Evolutionary conservation across 2,329 filamentous ascomycete genomes (phyloP), one percentile per base, ranked within the genome.

Genomic region (Metarhizium brunneum): DNA sequence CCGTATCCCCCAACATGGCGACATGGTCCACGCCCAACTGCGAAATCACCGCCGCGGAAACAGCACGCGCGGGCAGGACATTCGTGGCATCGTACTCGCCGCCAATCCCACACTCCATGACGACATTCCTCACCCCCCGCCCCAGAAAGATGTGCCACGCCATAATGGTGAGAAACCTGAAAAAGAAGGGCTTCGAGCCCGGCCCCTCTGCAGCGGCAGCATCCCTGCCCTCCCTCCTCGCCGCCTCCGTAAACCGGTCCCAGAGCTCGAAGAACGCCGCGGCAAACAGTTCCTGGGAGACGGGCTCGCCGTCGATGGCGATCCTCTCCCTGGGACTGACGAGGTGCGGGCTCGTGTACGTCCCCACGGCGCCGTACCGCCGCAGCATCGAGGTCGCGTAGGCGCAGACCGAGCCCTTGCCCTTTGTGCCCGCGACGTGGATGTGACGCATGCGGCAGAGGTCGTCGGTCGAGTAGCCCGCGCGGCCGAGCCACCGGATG

Each of bases 31-130:
- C 87, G 3, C 90, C 91, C 47, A 96, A 70, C 64, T 86, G 90
- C 20, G 90, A 86, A 42, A 96, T 84, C 0, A 87, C 88, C 1
- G 84, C 81, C 1, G 85, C 86, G 6, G 82, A 85, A 1, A 91
- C 87, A 13, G 81, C 78, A 11, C 79, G 75, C 0, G 72, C 55
- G 0, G 77, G 76, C 6, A 99, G 71, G 25, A 97, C 81, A 65
- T 97, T 97, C 10, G 94, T 99, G 32, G 88, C 87, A 66, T 97
- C 92, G 65, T 91, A 91, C 71, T 96, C 90, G 51, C 92, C 94
- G 16, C 94, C 94, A 60, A 97, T 95, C 0, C 94, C 94, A 64
- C 90, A 95, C 72, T 99, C 94, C 38, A 97, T 80, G 10, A 97
- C 84, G 0, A 90, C 92, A 18, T 84, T 84, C 59, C 85, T 78